Conservation (phyloP, 176 grass and related monocot species). For the Rhynchospora tenuis region DNA sequence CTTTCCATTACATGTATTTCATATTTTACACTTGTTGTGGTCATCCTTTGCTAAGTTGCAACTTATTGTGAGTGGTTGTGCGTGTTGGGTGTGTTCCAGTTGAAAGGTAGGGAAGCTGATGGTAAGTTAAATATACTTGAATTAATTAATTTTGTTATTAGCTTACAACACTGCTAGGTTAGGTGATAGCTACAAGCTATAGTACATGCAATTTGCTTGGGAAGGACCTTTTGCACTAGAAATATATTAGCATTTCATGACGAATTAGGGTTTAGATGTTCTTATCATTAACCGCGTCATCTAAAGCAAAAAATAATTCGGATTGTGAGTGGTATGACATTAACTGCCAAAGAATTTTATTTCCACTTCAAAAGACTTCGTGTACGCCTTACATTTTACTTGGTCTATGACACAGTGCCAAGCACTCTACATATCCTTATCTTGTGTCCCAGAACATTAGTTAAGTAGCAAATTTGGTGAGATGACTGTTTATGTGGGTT, state of each 20-base stretch:
- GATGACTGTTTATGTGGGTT: slow-evolving; percentile 1
- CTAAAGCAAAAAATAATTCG: background rate
- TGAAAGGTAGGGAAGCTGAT: slow-evolving; percentile 24
- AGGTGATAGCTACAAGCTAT: slow-evolving; percentile 10
- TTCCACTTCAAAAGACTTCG: background rate
- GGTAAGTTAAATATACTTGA: background rate
- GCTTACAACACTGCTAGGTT: slow-evolving; percentile 3
- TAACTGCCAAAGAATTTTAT: background rate
- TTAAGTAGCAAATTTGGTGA: slow-evolving; percentile 15
- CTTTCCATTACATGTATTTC: slow-evolving; percentile 3
- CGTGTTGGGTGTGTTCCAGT: slow-evolving; percentile 20
- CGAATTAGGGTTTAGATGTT: background rate
- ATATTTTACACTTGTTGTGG: background rate
- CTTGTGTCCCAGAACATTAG: background rate
- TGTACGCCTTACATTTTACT: background rate
- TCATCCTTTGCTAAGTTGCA: slow-evolving; percentile 8
- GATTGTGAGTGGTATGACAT: slow-evolving; percentile 14
- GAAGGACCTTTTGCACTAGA: background rate
- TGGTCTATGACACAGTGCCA: background rate
- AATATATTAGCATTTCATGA: background rate
- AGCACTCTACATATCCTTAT: background rate
- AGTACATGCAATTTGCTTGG: slow-evolving; percentile 8
- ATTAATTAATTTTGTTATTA: background rate
- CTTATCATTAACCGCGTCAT: slow-evolving; percentile 1
- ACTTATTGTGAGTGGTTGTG: slow-evolving; percentile 24